These are phyloP conservation scores for Hypoxylon intermedium DNA, from an alignment of 495 filamentous ascomycete species.

Conservation along the genomic window DNA sequence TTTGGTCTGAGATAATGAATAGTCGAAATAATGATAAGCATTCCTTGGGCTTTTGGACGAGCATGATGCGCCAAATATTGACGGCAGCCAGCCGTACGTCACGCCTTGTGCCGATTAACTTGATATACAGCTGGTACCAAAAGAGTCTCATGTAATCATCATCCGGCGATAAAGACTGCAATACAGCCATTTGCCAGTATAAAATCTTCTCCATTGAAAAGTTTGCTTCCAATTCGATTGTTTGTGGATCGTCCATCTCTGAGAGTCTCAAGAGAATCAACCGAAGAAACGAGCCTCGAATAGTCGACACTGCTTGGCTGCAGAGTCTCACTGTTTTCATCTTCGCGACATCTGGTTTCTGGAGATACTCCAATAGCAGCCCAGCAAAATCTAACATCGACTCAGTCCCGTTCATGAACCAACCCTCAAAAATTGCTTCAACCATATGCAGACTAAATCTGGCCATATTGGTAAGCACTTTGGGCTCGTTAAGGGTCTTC, in stretches of 20 bases:
- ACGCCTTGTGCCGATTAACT: constrained; percentile 69
- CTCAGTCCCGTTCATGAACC: constrained; percentile 88
- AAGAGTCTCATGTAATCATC: constrained; percentile 79
- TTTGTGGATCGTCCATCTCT: constrained; percentile 72
- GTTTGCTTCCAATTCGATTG: constrained; percentile 63
- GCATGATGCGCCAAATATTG: constrained; percentile 84
- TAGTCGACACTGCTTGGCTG: constrained; percentile 74
- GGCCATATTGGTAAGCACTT: constrained; percentile 82
- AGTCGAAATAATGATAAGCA: constrained; percentile 73
- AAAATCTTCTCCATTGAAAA: constrained; percentile 79
- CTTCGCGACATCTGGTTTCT: constrained; percentile 79
- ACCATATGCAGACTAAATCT: constrained; percentile 79
- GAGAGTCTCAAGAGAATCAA: constrained; percentile 81
- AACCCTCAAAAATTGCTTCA: constrained; percentile 93
- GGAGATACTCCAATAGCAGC: constrained; percentile 82
- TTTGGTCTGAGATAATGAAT: constrained; percentile 70
- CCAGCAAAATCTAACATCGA: constrained; percentile 87
- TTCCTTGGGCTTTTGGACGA: constrained; percentile 93
- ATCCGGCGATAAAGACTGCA: constrained; percentile 77
- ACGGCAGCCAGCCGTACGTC: constrained; percentile 78
- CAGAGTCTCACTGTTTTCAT: constrained; percentile 90
- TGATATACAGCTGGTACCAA: constrained; percentile 89
- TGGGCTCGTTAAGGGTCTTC: constrained; percentile 77
- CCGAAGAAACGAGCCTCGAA: constrained; percentile 76
- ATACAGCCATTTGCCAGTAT: constrained; percentile 93